Evolutionary conservation across 495 filamentous ascomycete genomes (phyloP), one percentile per base, ranked within the genome.

Genomic region (Neurospora discreta): DNA sequence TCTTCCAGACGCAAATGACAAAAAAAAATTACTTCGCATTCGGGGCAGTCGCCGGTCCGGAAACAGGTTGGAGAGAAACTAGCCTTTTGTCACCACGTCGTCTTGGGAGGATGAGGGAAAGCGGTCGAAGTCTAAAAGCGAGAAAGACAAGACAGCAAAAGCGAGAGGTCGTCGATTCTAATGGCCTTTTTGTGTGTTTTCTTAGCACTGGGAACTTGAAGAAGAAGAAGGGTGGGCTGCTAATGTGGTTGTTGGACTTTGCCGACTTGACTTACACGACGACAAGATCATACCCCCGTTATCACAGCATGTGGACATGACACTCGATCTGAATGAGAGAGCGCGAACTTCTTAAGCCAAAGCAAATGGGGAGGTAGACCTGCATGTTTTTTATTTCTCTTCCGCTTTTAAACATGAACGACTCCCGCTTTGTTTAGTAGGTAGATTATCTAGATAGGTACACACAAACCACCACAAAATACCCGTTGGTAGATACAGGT

Each of bases 1-100:
- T 74, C 72, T 75, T 68, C 68, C 71, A 76, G 41, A 72, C 72
- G 71, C 73, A 76, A 69, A 78, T 71, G 73, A 74, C 70, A 71
- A 44, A 65, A 44, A 60, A 60, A 65, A 65, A 65, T 65, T 65
- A 60, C 52, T 65, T 65, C 6, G 52, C 52, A 65, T 65, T 65
- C 52, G 26, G 52, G 52, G 26, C 52, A 33, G 15, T 65, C 30
- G 15, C 52, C 26, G 15, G 52, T 65, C 52, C 52, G 52, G 52
- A 65, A 65, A 33, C 26, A 65, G 52, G 52, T 65, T 65, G 52
- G 52, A 65, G 52, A 33, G 52, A 65, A 60, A 65, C 26, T 26
- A 65, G 26, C 52, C 52, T 65, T 65, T 65, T 65, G 23, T 65
- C 30, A 65, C 30, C 52, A 65, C 52, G 52, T 65, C 52, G 52